Conservation (phyloP, 345 rosid species). For the Gossypium thurberi region DNA sequence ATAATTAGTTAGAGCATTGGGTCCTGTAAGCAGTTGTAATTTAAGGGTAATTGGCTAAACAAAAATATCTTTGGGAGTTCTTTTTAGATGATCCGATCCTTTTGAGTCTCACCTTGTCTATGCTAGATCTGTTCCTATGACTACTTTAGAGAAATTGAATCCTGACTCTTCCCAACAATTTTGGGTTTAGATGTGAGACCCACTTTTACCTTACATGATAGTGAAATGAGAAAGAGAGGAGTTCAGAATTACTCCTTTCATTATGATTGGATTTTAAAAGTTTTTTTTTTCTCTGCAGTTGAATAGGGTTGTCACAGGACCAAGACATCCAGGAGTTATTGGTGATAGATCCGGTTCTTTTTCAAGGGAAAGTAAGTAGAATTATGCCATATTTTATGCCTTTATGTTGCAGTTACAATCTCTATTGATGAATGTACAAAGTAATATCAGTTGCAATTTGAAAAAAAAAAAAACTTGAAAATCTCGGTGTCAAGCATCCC, state of each 20-base stretch:
- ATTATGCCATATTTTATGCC: not conserved
- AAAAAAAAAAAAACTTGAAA: not conserved
- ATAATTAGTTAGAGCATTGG: not conserved
- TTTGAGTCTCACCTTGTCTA: not conserved
- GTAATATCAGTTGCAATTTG: not conserved
- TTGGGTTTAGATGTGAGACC: not conserved
- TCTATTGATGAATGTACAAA: not conserved
- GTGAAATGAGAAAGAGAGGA: not conserved
- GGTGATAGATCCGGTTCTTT: constrained; percentile 95
- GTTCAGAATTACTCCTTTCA: not conserved
- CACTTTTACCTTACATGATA: not conserved
- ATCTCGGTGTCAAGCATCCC: not conserved
- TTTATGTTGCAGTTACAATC: not conserved
- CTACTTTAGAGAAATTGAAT: not conserved
- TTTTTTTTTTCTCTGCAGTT: constrained; percentile 37
- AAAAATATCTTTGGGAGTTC: not conserved
- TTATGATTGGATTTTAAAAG: not conserved
- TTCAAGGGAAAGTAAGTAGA: constrained; percentile 95
- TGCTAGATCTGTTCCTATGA: not conserved
- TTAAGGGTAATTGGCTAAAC: not conserved
- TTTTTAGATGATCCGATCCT: not conserved
- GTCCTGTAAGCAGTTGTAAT: not conserved
- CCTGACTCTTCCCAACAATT: not conserved
- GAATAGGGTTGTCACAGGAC: constrained; percentile 90
- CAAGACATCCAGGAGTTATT: constrained; percentile 85